Evolutionary conservation across 768 basidiomycete genomes (phyloP).

Genomic region (Goffeauzyma gilvescens): DNA sequence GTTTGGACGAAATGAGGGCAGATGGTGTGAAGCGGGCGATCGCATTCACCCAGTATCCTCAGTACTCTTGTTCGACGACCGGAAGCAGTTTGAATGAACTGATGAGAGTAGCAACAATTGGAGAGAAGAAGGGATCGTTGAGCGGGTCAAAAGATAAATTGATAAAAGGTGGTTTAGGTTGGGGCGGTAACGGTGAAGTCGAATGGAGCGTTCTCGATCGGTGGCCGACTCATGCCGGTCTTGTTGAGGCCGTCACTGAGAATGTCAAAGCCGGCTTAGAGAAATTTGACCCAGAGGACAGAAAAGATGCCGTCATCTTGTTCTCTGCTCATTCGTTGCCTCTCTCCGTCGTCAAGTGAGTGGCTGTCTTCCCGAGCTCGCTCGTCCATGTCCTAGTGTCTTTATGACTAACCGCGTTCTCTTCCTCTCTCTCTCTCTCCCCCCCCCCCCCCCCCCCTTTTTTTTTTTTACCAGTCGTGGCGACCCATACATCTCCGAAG

Average conservation of each 20-base stretch:
- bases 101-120: constrained; percentile 31
- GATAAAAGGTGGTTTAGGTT: constrained; percentile 31
- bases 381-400: neutral
- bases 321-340: constrained; percentile 97
- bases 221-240: constrained; percentile 88
- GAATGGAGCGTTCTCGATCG: constrained; percentile 97
- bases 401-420: neutral
- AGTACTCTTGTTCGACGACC: constrained; percentile 95
- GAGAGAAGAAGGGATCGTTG: too few relatives aligned
- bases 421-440: neutral
- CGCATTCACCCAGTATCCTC: constrained; percentile 96
- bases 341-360: constrained; percentile 78
- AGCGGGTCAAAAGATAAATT: constrained; percentile 20
- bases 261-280: constrained; percentile 65
- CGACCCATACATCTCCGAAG: constrained; percentile 89
- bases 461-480: constrained; percentile 44
- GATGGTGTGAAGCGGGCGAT: constrained; percentile 84
- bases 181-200: constrained; percentile 46
- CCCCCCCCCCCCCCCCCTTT: neutral
- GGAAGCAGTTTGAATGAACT: constrained; percentile 93
- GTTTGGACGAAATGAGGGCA: constrained; percentile 59
- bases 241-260: constrained; percentile 86
- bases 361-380: neutral
- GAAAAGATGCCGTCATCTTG: constrained; percentile 59
- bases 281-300: constrained; percentile 50